Evolutionary conservation across 1,139 yeast genomes (phyloP), one percentile per base, ranked within the genome.

Genomic region (Candida tetrigidarum): DNA sequence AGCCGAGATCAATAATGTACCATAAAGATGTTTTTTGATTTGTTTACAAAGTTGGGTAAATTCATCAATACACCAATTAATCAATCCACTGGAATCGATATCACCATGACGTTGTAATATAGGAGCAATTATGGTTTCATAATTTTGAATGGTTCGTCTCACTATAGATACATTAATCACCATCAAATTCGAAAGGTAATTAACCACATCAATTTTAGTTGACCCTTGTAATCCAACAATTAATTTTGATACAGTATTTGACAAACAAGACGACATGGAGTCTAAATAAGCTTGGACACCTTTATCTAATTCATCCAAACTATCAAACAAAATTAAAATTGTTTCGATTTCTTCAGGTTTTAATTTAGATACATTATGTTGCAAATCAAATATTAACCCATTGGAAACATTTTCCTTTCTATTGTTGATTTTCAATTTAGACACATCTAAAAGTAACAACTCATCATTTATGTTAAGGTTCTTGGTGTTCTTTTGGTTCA

Each of bases 31-130:
- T 48, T 86, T 80, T 41, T 83, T 80, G 54, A 90, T 77, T 18
- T 83, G 67, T 14, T 67, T 67, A 28, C 83, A 81, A 55, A 86
- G 84, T 43, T 72, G 71, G 42, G 81, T 78, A 28, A 88, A 81
- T 58, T 86, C 89, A 2, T 76, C 78, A 45, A 80, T 78, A 37
- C 88, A 82, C 97, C 97, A 90, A 50, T 71, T 69, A 43, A 74
- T 68, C 47, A 74, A 65, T 5, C 77, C 76, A 57, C 75, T 67
- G 1, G 76, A 69, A 50, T 74, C 77, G 12, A 69, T 70, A 10
- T 53, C 55, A 1, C 58, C 63, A 14, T 62, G 58, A 43, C 54
- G 58, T 62, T 60, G 62, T 36, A 73, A 51, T 4, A 73, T 59
- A 0, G 73, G 72, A 16, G 63, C 62, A 18, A 74, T 68, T 42